phyloP scores from a whole-genome alignment of 202 grass and related monocot species.

The Cymbopogon flexuosus region DNA sequence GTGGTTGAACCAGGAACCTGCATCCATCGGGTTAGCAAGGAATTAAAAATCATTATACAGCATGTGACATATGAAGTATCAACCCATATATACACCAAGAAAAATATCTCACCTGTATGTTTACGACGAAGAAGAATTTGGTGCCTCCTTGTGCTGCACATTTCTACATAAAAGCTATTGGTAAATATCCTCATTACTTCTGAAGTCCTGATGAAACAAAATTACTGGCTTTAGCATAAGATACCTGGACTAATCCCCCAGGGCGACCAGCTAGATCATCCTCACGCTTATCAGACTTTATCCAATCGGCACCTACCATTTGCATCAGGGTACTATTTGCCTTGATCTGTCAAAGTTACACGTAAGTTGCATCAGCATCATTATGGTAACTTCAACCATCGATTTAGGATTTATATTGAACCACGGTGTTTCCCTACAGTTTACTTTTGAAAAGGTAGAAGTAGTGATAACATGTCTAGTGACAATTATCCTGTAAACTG shows the following conservation, averaged over 20 bases:
- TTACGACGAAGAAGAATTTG: slow-evolving; percentile 92
- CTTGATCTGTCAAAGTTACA: slow-evolving; percentile 62
- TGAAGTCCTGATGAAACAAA: background rate
- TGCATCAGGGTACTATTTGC: slow-evolving; percentile 88
- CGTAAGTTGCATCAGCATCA: slow-evolving; percentile 20
- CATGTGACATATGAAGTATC: background rate
- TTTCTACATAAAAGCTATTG: slow-evolving; percentile 59
- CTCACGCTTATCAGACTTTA: slow-evolving; percentile 93
- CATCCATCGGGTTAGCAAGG: slow-evolving; percentile 21
- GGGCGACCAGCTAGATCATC: slow-evolving; percentile 77
- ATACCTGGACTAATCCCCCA: slow-evolving; percentile 85
- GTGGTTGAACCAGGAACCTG: slow-evolving; percentile 93
- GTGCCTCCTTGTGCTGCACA: slow-evolving; percentile 73
- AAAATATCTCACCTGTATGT: slow-evolving; percentile 71
- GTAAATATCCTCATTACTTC: slow-evolving; percentile 14
- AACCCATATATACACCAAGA: background rate
- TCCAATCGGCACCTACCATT: slow-evolving; percentile 97
- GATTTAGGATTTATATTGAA: background rate
- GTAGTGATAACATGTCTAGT: background rate
- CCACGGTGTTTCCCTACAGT: background rate
- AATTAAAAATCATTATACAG: background rate
- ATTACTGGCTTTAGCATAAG: slow-evolving; percentile 19
- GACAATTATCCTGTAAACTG: background rate
- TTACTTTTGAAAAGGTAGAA: background rate
- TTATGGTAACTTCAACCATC: background rate